phyloP scores from a whole-genome alignment of 345 rosid genomes.

The Erysimum cheiranthoides region DNA sequence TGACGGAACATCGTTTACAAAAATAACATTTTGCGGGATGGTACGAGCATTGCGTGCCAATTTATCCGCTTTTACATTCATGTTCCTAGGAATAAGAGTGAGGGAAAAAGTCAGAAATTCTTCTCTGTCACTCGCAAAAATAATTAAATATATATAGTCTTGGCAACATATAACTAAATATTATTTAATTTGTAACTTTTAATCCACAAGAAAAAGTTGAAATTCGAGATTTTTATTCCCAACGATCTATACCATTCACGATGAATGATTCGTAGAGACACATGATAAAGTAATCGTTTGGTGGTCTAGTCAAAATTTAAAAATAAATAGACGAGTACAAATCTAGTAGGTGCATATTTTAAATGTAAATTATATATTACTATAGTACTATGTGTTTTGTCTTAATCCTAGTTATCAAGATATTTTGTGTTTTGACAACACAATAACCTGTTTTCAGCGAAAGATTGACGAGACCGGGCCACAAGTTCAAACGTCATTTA shows the following conservation, averaged over 20 bases:
- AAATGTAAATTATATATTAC: neutral
- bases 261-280: slow-evolving; percentile 16
- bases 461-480: slow-evolving; percentile 24
- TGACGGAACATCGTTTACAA: too few species aligned
- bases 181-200: neutral
- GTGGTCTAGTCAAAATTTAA: slow-evolving; percentile 20
- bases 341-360: neutral
- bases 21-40: too few species aligned
- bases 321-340: slow-evolving; percentile 14
- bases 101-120: too few species aligned
- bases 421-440: slow-evolving; percentile 6
- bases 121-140: too few species aligned
- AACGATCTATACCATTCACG: slow-evolving; percentile 5
- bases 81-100: too few species aligned
- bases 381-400: neutral
- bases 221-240: slow-evolving; percentile 33
- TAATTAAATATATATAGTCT: too few species aligned
- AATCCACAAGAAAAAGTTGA: slow-evolving; percentile 20
- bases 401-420: neutral
- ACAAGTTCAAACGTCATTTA: slow-evolving; percentile 30
- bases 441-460: neutral
- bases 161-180: too few species aligned
- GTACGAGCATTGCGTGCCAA: too few species aligned
- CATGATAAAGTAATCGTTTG: neutral
- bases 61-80: too few species aligned